Evolutionary conservation across 106 monocot species (phyloP).

Genomic region (Allium fistulosum): DNA sequence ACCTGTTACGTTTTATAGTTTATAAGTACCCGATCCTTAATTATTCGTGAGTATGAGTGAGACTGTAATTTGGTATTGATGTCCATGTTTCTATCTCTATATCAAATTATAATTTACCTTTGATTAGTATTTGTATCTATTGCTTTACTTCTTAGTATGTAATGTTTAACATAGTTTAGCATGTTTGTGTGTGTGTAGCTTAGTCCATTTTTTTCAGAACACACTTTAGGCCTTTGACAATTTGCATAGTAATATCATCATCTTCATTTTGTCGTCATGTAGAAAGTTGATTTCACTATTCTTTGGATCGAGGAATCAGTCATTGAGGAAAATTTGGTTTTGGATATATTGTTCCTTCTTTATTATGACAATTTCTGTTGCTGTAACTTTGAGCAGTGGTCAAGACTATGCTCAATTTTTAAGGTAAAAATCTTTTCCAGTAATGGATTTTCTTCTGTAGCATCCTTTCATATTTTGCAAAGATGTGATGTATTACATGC

Average conservation of each 20-base stretch:
- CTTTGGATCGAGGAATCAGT: slow-evolving; percentile 78
- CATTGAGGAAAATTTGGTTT: slow-evolving; percentile 64
- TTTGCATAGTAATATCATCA: no score
- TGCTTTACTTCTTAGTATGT: neutral
- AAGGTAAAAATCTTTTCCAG: slow-evolving; percentile 35
- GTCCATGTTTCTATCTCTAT: no score
- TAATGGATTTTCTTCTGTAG: neutral
- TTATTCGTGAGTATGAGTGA: no score
- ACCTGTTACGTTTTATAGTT: no score
- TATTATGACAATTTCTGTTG: slow-evolving; percentile 78
- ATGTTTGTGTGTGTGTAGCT: slow-evolving; percentile 1
- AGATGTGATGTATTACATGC: neutral
- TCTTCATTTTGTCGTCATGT: neutral
- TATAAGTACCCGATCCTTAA: no score
- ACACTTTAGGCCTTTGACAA: neutral
- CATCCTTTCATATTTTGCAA: slow-evolving; percentile 2
- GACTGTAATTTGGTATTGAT: no score
- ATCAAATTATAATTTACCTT: no score
- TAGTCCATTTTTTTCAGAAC: slow-evolving; percentile 4
- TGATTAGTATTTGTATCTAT: neutral
- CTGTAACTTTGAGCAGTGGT: slow-evolving; percentile 63
- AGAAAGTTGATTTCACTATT: slow-evolving; percentile 60
- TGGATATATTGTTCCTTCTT: slow-evolving; percentile 78
- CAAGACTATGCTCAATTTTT: slow-evolving; percentile 47
- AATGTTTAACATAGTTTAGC: neutral